A percentile compares a stretch with the other conserved stretches of the same genome.
Conservation (phyloP, 306 rosid genomes). For the Corylus americana region DNA sequence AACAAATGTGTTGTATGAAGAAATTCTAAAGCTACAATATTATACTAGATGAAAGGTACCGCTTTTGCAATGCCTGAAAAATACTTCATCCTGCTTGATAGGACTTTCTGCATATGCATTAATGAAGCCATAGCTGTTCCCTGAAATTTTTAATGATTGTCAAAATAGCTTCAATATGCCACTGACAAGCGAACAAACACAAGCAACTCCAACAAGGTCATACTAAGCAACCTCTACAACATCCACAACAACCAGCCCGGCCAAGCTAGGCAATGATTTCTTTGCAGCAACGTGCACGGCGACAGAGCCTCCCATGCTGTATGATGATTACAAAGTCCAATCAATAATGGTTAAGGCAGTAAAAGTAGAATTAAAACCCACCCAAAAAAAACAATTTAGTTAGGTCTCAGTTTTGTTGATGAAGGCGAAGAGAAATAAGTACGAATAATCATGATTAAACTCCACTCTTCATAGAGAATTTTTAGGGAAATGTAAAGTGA, state of each 20-base stretch:
- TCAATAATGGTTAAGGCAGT: conserved; percentile 2
- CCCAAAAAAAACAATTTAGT: not conserved
- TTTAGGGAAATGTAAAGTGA: not conserved
- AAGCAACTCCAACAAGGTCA: conserved; percentile 13
- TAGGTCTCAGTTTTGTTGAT: not conserved
- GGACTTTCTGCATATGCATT: conserved; percentile 92
- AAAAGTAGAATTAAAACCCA: not conserved
- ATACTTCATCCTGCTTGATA: conserved; percentile 82
- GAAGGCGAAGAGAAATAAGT: not conserved
- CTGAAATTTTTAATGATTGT: conserved; percentile 47
- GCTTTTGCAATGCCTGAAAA: conserved; percentile 90
- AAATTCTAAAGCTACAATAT: not conserved
- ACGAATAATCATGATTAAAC: not conserved
- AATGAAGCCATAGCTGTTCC: conserved; percentile 98
- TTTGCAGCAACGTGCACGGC: conserved; percentile 92
- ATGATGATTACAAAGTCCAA: conserved; percentile 16
- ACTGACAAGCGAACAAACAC: conserved; percentile 21
- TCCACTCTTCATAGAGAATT: not conserved
- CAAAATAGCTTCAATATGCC: conserved; percentile 16
- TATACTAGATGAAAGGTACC: conserved; percentile 39
- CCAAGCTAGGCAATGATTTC: conserved; percentile 65
- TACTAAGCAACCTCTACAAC: conserved; percentile 85
- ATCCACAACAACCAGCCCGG: conserved; percentile 94
- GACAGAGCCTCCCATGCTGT: conserved; percentile 96
- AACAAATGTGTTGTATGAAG: not conserved